phyloP scores from a whole-genome alignment of 768 basidiomycete species.

The Ramaria sp. region DNA sequence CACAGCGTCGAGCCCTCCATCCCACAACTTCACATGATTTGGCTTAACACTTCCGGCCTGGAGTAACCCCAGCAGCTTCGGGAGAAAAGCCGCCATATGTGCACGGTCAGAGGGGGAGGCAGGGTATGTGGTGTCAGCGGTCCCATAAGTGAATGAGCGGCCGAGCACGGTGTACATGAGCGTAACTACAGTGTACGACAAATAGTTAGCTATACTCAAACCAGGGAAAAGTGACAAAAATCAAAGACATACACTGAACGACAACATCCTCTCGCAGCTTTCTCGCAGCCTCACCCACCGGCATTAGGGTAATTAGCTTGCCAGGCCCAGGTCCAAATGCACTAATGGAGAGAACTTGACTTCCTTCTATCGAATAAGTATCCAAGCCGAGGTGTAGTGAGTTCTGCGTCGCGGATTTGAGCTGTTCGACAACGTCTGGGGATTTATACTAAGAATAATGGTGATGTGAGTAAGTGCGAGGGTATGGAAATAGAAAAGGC shows the following conservation, averaged over 20 bases:
- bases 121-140: not conserved
- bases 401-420: too few relatives aligned
- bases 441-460: too few relatives aligned
- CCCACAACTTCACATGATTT: constrained; percentile 6
- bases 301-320: not conserved
- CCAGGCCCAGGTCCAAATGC: not conserved
- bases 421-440: too few relatives aligned
- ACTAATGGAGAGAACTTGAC: not conserved
- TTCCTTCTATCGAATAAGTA: too few relatives aligned
- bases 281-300: not conserved
- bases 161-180: constrained; percentile 8
- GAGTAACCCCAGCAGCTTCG: not conserved
- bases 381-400: too few relatives aligned
- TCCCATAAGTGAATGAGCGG: not conserved
- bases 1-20: constrained; percentile 9
- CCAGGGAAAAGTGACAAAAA: not conserved
- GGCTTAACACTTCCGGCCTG: not conserved
- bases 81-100: not conserved
- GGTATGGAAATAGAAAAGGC: too few relatives aligned
- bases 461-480: not conserved
- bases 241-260: not conserved
- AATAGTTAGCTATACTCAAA: too few relatives aligned
- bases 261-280: not conserved
- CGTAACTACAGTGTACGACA: not conserved
- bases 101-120: constrained; percentile 6